Evolutionary conservation across 768 basidiomycete genomes (phyloP).

Genomic region (Boletus reticulatus): DNA sequence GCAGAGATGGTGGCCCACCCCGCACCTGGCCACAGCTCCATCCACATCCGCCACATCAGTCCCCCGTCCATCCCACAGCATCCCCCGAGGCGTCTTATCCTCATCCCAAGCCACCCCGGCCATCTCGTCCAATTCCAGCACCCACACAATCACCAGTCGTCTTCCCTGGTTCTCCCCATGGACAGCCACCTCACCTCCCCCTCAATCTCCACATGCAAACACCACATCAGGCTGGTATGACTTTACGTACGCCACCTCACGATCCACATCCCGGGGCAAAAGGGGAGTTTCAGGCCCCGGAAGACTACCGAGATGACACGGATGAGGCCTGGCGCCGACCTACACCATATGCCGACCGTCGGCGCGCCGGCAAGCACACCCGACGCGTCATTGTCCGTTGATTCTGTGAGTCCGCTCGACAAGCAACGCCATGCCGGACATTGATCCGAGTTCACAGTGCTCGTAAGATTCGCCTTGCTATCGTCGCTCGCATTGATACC

Average conservation of each 20-base stretch:
- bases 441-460: neutral
- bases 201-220: slow-evolving; percentile 31
- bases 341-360: slow-evolving; percentile 70
- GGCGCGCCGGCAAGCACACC: slow-evolving; percentile 80
- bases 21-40: slow-evolving; percentile 33
- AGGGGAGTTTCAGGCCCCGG: slow-evolving; percentile 33
- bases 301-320: slow-evolving; percentile 53
- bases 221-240: slow-evolving; percentile 24
- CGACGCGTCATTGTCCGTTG: slow-evolving; percentile 62
- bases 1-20: slow-evolving; percentile 17
- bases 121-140: slow-evolving; percentile 20
- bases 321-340: slow-evolving; percentile 74
- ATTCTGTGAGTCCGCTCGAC: slow-evolving; percentile 3
- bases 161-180: slow-evolving; percentile 31
- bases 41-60: slow-evolving; percentile 28
- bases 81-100: slow-evolving; percentile 35
- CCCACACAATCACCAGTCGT: slow-evolving; percentile 28
- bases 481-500: slow-evolving; percentile 20
- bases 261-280: slow-evolving; percentile 36
- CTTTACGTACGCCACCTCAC: slow-evolving; percentile 48
- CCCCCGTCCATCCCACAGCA: slow-evolving; percentile 23
- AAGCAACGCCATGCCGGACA: neutral
- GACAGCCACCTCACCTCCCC: slow-evolving; percentile 32
- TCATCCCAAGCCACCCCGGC: slow-evolving; percentile 33
- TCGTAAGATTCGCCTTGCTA: neutral